A percentile compares a stretch with the other conserved stretches of the same genome.
These are phyloP conservation scores for Colletotrichum nymphaeae DNA, from an alignment of 2,329 filamentous ascomycete species.

Conservation along the genomic window DNA sequence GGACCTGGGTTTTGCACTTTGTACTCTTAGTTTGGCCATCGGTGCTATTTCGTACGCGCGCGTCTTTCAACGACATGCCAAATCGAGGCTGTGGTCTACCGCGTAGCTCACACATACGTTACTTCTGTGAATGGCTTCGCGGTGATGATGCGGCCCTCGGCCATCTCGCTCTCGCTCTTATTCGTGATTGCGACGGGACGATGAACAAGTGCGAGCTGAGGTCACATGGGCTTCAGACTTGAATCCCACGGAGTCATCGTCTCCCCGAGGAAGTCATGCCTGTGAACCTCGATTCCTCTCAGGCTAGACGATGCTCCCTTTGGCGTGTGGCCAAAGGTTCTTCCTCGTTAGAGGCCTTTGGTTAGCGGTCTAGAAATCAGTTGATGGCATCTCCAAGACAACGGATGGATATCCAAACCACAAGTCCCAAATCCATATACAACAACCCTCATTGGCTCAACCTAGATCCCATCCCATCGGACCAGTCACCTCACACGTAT, in stretches of 20 bases:
- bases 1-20: neutral
- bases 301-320: too few relatives aligned
- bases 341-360: too few relatives aligned
- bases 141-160: neutral
- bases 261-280: too few relatives aligned
- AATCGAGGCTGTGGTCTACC: neutral
- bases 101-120: neutral
- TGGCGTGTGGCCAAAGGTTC: too few relatives aligned
- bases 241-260: neutral
- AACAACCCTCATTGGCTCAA: neutral
- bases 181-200: neutral
- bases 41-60: neutral
- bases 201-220: neutral
- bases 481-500: neutral
- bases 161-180: neutral
- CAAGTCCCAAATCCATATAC: neutral
- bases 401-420: neutral
- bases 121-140: neutral
- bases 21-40: neutral
- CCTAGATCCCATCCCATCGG: neutral
- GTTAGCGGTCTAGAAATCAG: neutral
- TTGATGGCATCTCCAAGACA: neutral
- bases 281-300: too few relatives aligned
- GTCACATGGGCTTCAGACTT: neutral
- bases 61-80: slow-evolving; percentile 16